Evolutionary conservation across 202 grass and related monocot genomes (phyloP), one percentile per base, ranked within the genome.

Genomic region (Panicum hallii): DNA sequence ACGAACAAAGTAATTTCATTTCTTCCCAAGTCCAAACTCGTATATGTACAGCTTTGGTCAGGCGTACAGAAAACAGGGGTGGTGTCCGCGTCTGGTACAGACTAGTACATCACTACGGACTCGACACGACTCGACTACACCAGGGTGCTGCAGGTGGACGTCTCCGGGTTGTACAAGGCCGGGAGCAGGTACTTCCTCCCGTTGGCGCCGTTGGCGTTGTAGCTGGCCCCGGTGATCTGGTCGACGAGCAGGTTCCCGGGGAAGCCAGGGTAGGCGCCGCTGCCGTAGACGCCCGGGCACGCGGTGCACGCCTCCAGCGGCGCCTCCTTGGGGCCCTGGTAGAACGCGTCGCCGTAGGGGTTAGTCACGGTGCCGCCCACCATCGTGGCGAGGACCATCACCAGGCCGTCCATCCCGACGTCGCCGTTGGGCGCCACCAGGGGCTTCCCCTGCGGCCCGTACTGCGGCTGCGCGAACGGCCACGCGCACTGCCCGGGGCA

Each of bases 401-500:
- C 75, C 88, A 96, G 89, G 54, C 91, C 93, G 78, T 96, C 96
- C 19, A 86, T 55, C 41, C 88, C 91, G 14, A 84, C 84, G 65
- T 99, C 82, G 28, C 84, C 93, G 50, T 92, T 99, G 38, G 96
- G 93, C 8, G 96, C 88, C 66, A 87, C 82, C 20, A 99, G 84
- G 2, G 96, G 82, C 34, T 75, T 62, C 14, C 56, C 76, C 87
- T 95, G 93, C 22, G 96, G 91, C 30, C 96, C 96, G 82, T 92
- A 88, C 32, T 44, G 13, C 60, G 91, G 96, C 79, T 96, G 91
- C 67, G 91, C 88, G 81, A 96, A 96, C 67, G 93, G 90, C 93
- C 97, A 94, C 28, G 97, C 97, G 49, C 93, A 99, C 63, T 99
- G 90, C 20, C 91, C 93, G 0, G 93, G 88, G 79, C 96, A 99